Evolutionary conservation across 2,329 filamentous ascomycete species (phyloP).

Genomic region (Lasiodiplodia hormozganensis): DNA sequence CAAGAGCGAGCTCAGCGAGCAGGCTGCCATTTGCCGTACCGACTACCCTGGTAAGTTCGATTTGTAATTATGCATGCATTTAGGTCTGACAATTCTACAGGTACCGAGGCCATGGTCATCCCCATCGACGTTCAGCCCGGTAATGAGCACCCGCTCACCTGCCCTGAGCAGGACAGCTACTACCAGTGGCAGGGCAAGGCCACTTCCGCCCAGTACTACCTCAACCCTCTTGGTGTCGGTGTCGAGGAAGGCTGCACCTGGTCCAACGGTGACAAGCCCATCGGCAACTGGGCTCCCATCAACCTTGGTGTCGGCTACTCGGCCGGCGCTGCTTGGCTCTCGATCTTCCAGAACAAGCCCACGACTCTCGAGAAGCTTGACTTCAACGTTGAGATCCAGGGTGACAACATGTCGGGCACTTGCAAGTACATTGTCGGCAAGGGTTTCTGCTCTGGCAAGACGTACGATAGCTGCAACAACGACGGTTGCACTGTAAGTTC

Average conservation of each 20-base stretch:
- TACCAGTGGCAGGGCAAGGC: constrained; percentile 76
- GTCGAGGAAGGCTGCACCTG: constrained; percentile 78
- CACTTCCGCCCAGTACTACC: constrained; percentile 95
- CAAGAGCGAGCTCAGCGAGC: constrained; percentile 70
- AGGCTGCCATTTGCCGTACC: constrained; percentile 85
- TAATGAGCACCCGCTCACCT: constrained; percentile 69
- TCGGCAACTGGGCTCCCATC: constrained; percentile 86
- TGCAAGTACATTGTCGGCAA: constrained; percentile 73
- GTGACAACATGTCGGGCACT: constrained; percentile 63
- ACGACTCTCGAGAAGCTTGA: constrained; percentile 74
- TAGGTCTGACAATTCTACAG: constrained; percentile 39
- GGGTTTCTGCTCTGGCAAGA: constrained; percentile 60
- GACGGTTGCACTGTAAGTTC: constrained; percentile 86
- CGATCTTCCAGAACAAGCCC: constrained; percentile 83
- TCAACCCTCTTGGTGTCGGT: constrained; percentile 79
- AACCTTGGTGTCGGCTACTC: constrained; percentile 80
- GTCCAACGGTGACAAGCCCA: constrained; percentile 64
- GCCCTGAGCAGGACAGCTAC: constrained; percentile 74
- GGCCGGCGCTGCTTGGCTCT: constrained; percentile 75
- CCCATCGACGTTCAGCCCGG: constrained; percentile 71
- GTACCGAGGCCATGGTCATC: constrained; percentile 84
- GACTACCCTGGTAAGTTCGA: constrained; percentile 81
- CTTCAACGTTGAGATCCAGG: constrained; percentile 79
- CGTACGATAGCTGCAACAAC: constrained; percentile 55
- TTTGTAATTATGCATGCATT: background rate